Evolutionary conservation across 2,329 filamentous ascomycete genomes (phyloP).

Genomic region (Colletotrichum spinosum): DNA sequence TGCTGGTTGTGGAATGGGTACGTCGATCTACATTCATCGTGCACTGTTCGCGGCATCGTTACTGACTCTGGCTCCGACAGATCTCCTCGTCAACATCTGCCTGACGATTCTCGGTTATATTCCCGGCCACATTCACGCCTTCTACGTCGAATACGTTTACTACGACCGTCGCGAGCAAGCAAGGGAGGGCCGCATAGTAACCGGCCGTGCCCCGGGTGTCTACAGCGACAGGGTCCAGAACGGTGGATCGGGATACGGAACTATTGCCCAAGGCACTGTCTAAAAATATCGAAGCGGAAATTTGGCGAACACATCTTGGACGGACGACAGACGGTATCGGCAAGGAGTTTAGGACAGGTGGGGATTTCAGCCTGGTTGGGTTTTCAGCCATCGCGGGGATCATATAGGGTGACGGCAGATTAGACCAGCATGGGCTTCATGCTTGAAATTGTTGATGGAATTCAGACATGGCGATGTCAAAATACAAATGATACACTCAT

Average conservation of each 20-base stretch:
- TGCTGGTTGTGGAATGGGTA: slow-evolving; percentile 71
- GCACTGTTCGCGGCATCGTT: background rate
- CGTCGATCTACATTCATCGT: slow-evolving; percentile 39
- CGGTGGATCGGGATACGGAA: slow-evolving; percentile 71
- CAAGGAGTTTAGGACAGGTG: too few species aligned
- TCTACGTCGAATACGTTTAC: slow-evolving; percentile 87
- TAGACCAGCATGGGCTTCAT: too few species aligned
- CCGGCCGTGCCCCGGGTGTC: slow-evolving; percentile 72
- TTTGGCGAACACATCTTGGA: background rate
- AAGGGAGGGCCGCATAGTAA: slow-evolving; percentile 65
- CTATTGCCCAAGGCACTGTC: slow-evolving; percentile 46
- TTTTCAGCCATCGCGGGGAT: too few species aligned
- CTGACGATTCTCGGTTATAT: slow-evolving; percentile 78
- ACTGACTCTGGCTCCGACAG: slow-evolving; percentile 46
- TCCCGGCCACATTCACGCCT: slow-evolving; percentile 83
- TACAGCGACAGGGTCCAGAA: slow-evolving; percentile 80
- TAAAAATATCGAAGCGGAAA: background rate
- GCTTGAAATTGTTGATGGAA: too few species aligned
- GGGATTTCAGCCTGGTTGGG: too few species aligned
- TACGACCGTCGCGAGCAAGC: slow-evolving; percentile 78
- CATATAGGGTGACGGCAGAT: too few species aligned
- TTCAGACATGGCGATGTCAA: background rate
- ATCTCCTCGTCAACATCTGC: slow-evolving; percentile 75
- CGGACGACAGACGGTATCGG: slow-evolving; percentile 12
- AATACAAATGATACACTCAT: background rate